Percentiles rank a stretch among this genome's conserved stretches.
These are phyloP conservation scores for Corylus americana DNA, from an alignment of 306 rosid genomes.

Conservation along the genomic window DNA sequence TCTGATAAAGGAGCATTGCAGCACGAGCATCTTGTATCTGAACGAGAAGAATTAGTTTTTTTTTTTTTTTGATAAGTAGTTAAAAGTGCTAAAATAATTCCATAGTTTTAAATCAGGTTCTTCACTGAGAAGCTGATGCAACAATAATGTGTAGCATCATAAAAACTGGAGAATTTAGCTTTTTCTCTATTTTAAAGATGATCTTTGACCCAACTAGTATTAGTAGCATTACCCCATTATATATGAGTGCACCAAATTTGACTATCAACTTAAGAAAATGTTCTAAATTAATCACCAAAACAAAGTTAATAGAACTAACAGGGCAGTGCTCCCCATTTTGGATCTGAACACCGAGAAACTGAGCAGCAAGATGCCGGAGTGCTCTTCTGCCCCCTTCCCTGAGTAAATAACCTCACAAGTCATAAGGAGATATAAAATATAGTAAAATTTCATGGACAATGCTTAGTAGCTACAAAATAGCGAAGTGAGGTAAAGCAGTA, in stretches of 20 bases:
- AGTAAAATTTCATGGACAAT: constrained; percentile 6
- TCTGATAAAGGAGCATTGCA: constrained; percentile 91
- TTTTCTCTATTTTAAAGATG: not conserved
- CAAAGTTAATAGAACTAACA: constrained; percentile 53
- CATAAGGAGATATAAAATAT: constrained; percentile 17
- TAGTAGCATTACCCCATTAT: not conserved
- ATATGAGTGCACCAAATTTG: not conserved
- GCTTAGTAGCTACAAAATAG: constrained; percentile 2
- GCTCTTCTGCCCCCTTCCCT: constrained; percentile 63
- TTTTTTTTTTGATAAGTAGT: too few species aligned
- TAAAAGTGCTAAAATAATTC: not conserved
- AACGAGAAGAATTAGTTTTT: not conserved
- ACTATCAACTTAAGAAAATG: not conserved
- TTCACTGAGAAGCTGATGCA: not conserved
- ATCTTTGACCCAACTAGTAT: not conserved
- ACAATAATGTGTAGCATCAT: constrained; percentile 1
- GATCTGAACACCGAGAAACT: constrained; percentile 72
- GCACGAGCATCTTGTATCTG: constrained; percentile 92
- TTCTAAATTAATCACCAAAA: not conserved
- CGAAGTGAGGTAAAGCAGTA: constrained; percentile 21
- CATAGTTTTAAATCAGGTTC: constrained; percentile 5
- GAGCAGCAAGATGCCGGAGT: constrained; percentile 77
- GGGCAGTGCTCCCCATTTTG: constrained; percentile 96
- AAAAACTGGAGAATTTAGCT: not conserved
- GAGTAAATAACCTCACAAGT: constrained; percentile 35